phyloP scores from a whole-genome alignment of 805 yeast genomes.

The Torulaspora quercuum region DNA sequence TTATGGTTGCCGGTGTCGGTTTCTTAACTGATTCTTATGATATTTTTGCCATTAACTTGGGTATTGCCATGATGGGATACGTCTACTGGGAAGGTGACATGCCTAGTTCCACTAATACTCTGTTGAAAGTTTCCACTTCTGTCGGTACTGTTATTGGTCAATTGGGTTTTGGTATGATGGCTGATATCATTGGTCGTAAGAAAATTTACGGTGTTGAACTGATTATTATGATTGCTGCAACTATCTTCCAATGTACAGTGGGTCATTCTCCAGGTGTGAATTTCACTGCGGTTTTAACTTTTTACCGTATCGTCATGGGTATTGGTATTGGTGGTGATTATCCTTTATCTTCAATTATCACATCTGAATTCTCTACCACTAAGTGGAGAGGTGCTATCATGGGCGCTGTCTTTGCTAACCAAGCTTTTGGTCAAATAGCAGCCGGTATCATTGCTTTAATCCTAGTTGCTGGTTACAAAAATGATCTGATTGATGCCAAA shows the following conservation, averaged over 20 bases:
- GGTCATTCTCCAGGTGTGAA: conserved; percentile 70
- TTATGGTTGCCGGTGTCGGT: conserved; percentile 88
- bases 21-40: conserved; percentile 91
- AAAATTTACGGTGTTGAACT: conserved; percentile 82
- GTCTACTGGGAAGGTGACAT: conserved; percentile 65
- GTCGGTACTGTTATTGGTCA: conserved; percentile 95
- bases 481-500: conserved; percentile 51
- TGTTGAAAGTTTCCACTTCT: conserved; percentile 83
- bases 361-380: conserved; percentile 89
- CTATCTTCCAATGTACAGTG: conserved; percentile 69
- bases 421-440: conserved; percentile 91
- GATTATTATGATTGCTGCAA: conserved; percentile 77
- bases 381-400: conserved; percentile 98
- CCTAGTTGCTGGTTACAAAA: conserved; percentile 73
- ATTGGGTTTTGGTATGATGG: conserved; percentile 75
- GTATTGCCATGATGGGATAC: conserved; percentile 70
- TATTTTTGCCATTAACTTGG: conserved; percentile 85
- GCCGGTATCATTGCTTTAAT: conserved; percentile 83
- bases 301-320: conserved; percentile 86
- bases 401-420: conserved; percentile 95
- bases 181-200: conserved; percentile 83
- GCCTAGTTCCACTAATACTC: conserved; percentile 70
- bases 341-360: conserved; percentile 88
- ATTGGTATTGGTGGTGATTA: conserved; percentile 98
- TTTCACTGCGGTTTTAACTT: conserved; percentile 69